phyloP scores from a whole-genome alignment of 2,329 filamentous ascomycete genomes.

The Aspergillus cejpii region DNA sequence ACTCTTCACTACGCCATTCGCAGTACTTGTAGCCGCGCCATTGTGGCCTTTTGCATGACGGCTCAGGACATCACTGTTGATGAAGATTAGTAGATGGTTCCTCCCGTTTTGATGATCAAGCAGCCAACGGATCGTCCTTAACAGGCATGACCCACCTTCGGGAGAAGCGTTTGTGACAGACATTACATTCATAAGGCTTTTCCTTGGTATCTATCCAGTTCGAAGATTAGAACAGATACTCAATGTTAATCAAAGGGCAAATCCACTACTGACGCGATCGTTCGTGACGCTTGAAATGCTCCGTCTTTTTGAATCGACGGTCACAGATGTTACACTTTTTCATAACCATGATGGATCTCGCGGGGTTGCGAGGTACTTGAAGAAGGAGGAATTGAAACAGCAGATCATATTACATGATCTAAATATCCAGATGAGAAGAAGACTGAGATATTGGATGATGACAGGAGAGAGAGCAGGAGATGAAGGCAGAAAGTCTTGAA shows the following conservation, averaged over 20 bases:
- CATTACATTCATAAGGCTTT: slow-evolving; percentile 49
- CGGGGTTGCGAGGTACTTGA: slow-evolving; percentile 5
- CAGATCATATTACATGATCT: slow-evolving; percentile 6
- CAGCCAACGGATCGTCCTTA: slow-evolving; percentile 1
- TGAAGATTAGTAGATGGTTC: slow-evolving; percentile 9
- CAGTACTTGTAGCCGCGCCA: slow-evolving; percentile 12
- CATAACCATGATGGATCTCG: slow-evolving; percentile 34
- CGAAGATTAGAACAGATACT: not conserved
- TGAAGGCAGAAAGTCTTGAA: not conserved
- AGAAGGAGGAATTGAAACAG: slow-evolving; percentile 1
- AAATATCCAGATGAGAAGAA: slow-evolving; percentile 1
- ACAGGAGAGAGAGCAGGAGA: not conserved
- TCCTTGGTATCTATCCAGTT: slow-evolving; percentile 46
- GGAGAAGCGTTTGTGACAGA: slow-evolving; percentile 51
- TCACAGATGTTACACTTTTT: slow-evolving; percentile 46
- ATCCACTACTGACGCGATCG: slow-evolving; percentile 46
- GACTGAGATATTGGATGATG: not conserved
- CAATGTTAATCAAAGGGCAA: slow-evolving; percentile 3
- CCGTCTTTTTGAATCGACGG: slow-evolving; percentile 51
- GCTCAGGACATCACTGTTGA: slow-evolving; percentile 44
- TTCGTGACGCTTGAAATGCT: slow-evolving; percentile 51
- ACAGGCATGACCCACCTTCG: slow-evolving; percentile 40
- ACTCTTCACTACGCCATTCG: slow-evolving; percentile 24
- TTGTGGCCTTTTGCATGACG: slow-evolving; percentile 49
- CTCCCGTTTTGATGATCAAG: not conserved